Conservation (phyloP, 257 asterid genomes). For the Fraxinus excelsior region DNA sequence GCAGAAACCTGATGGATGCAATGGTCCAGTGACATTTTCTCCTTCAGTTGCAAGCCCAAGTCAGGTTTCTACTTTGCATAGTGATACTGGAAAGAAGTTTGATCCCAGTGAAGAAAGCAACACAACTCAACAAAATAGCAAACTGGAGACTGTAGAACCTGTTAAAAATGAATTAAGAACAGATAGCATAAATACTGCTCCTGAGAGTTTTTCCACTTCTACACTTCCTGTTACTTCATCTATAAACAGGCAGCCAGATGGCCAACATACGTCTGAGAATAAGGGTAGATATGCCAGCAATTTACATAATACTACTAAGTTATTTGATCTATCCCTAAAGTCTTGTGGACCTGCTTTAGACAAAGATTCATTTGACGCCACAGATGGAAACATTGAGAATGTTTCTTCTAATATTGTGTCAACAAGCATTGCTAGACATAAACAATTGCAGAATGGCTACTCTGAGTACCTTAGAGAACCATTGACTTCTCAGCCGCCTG, state of each 20-base stretch:
- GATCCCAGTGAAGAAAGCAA: slow-evolving; percentile 40
- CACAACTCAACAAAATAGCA: slow-evolving; percentile 37
- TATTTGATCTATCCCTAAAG: slow-evolving; percentile 35
- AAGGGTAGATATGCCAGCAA: slow-evolving; percentile 20
- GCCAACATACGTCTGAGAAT: slow-evolving; percentile 36
- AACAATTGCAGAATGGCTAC: slow-evolving; percentile 36
- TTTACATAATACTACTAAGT: slow-evolving; percentile 32
- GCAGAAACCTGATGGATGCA: slow-evolving; percentile 41
- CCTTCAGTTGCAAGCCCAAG: slow-evolving; percentile 51
- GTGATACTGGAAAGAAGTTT: slow-evolving; percentile 50
- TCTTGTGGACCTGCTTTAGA: slow-evolving; percentile 42
- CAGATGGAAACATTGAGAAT: slow-evolving; percentile 38
- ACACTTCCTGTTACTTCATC: slow-evolving; percentile 29
- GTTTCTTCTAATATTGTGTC: slow-evolving; percentile 51
- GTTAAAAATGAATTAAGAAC: slow-evolving; percentile 31
- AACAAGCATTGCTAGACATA: slow-evolving; percentile 49
- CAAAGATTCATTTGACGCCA: slow-evolving; percentile 34
- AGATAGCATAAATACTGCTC: slow-evolving; percentile 35
- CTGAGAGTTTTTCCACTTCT: slow-evolving; percentile 35
- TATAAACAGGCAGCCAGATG: slow-evolving; percentile 38
- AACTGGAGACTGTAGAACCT: slow-evolving; percentile 35
- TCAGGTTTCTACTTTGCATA: slow-evolving; percentile 42
- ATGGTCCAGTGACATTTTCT: slow-evolving; percentile 48
- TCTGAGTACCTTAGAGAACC: slow-evolving; percentile 46
- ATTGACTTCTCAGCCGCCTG: slow-evolving; percentile 37